These are phyloP conservation scores for Lasiodiplodia sp. DNA, from an alignment of 2,329 filamentous ascomycete species.

Conservation along the genomic window DNA sequence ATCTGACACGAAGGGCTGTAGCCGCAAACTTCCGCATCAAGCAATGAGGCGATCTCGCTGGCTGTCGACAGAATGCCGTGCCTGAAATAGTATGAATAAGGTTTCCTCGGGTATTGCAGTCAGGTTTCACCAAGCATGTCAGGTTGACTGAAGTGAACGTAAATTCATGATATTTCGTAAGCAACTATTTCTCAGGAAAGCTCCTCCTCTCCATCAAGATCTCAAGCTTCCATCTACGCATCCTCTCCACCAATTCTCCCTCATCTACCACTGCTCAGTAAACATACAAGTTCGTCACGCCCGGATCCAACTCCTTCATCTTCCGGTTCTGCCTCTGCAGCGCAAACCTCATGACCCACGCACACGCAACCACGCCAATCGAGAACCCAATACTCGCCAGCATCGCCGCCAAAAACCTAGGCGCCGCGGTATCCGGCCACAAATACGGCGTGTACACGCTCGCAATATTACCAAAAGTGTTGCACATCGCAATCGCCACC, in stretches of 20 bases:
- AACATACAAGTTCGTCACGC: conserved; percentile 5
- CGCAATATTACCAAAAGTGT: conserved; percentile 49
- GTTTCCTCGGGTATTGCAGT: too few relatives aligned
- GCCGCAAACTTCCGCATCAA: too few relatives aligned
- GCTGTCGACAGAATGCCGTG: too few relatives aligned
- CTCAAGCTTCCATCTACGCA: background rate
- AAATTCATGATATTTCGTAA: conserved; percentile 3
- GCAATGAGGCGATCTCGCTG: too few relatives aligned
- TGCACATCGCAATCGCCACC: conserved; percentile 52
- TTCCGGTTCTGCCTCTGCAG: conserved; percentile 43
- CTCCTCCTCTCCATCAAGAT: background rate
- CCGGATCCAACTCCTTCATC: conserved; percentile 35
- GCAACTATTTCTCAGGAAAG: background rate
- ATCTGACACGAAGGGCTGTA: too few relatives aligned
- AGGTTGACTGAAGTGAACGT: background rate
- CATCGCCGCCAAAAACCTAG: conserved; percentile 42
- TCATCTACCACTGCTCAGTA: background rate
- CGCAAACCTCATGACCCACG: conserved; percentile 43
- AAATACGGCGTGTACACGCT: conserved; percentile 48
- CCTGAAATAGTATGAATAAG: too few relatives aligned
- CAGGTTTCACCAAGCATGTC: too few relatives aligned
- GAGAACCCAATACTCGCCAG: conserved; percentile 44
- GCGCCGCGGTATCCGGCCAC: conserved; percentile 43
- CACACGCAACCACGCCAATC: conserved; percentile 39
- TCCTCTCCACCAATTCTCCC: background rate